Percentiles rank a stretch among this genome's conserved stretches.
Evolutionary conservation across 331 rosid genomes (phyloP).

Genomic region (Erythrophleum ivorense): DNA sequence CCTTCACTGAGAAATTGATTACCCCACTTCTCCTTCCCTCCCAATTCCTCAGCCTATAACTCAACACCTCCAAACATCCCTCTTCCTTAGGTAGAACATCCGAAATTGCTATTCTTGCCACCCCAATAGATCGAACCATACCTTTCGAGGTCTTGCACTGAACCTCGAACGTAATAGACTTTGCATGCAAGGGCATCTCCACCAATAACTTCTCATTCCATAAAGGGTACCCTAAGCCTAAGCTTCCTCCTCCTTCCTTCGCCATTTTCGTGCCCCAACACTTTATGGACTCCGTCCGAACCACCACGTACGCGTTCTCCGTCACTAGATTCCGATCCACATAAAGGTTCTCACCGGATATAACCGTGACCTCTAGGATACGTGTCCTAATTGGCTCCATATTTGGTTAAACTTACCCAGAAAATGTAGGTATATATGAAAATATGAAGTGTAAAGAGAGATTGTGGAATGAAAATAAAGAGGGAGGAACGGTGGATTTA

Average conservation of each 20-base stretch:
- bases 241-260: neutral
- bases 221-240: neutral
- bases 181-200: neutral
- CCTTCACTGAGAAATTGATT: neutral
- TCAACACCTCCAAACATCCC: too few species aligned
- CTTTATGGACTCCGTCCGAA: conserved; percentile 37
- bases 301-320: conserved; percentile 33
- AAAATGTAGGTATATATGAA: too few species aligned
- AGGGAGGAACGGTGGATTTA: too few species aligned
- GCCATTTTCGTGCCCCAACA: conserved; percentile 39
- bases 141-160: too few species aligned
- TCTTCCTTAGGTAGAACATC: too few species aligned
- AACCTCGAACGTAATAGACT: too few species aligned
- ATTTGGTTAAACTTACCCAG: neutral
- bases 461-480: too few species aligned
- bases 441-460: neutral
- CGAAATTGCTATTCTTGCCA: too few species aligned
- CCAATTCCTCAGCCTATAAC: too few species aligned
- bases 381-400: conserved; percentile 26
- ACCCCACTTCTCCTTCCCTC: too few species aligned
- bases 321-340: conserved; percentile 7
- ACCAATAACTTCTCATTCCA: conserved; percentile 50
- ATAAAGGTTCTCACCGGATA: conserved; percentile 34
- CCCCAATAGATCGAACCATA: too few species aligned
- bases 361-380: conserved; percentile 37